phyloP scores from a whole-genome alignment of 75 land plant genomes.

The Sequoiadendron giganteum region DNA sequence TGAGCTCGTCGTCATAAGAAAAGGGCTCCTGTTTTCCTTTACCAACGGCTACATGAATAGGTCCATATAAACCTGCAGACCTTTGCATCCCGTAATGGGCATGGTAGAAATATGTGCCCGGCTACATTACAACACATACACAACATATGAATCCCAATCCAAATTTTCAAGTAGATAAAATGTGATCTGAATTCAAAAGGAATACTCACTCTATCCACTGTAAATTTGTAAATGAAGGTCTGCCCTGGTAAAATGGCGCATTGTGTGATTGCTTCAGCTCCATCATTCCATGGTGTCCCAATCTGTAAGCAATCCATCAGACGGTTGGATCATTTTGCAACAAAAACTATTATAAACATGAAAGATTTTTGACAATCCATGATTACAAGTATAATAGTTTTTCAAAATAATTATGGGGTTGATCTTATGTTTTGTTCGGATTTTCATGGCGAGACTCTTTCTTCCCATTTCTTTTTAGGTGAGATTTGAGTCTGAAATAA shows the following conservation, averaged over 20 bases:
- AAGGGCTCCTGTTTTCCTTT: constrained; percentile 51
- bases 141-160: background rate
- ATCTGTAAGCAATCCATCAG: background rate
- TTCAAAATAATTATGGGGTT: no score
- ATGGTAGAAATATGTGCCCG: constrained; percentile 79
- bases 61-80: constrained; percentile 64
- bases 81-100: constrained; percentile 84
- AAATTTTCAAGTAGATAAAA: background rate
- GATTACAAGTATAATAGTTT: no score
- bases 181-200: background rate
- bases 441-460: no score
- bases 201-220: constrained; percentile 16
- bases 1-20: constrained; percentile 57
- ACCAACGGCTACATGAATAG: constrained; percentile 43
- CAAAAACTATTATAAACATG: no score
- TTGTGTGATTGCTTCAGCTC: constrained; percentile 16
- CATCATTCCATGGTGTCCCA: constrained; percentile 23
- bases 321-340: background rate
- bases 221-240: constrained; percentile 19
- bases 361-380: no score
- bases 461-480: no score
- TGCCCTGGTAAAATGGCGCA: constrained; percentile 25
- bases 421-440: no score
- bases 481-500: no score
- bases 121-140: constrained; percentile 29